Conservation (phyloP, 768 basidiomycete genomes). For the Kwoniella dejecticola region DNA sequence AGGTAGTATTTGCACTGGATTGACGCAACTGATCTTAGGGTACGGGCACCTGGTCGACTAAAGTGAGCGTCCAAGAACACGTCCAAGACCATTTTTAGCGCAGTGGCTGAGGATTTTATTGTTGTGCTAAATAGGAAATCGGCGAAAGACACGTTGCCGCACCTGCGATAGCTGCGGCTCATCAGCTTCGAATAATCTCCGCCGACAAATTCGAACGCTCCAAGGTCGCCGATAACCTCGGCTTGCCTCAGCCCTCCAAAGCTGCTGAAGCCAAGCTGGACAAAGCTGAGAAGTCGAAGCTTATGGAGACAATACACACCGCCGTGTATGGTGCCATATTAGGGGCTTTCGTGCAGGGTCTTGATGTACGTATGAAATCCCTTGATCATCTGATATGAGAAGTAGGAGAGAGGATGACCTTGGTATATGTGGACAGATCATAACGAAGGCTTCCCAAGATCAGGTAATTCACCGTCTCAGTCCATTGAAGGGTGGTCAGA, state of each 20-base stretch:
- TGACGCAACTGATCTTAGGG: conserved; percentile 19
- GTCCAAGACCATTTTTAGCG: no score
- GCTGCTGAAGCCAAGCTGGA: conserved; percentile 16
- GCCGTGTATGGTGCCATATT: conserved; percentile 52
- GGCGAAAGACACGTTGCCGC: conserved; percentile 52
- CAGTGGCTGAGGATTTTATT: no score
- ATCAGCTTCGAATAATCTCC: conserved; percentile 53
- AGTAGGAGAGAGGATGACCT: neutral
- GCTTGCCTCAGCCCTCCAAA: conserved; percentile 41
- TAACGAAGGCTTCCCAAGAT: conserved; percentile 48
- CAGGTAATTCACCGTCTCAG: conserved; percentile 22
- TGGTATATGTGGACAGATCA: conserved; percentile 32
- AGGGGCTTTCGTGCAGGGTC: conserved; percentile 52
- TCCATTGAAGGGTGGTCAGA: no score
- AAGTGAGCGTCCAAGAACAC: conserved; percentile 13
- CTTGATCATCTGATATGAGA: neutral
- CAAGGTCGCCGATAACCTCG: conserved; percentile 43
- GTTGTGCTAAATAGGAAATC: no score
- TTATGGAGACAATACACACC: conserved; percentile 42
- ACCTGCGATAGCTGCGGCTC: conserved; percentile 52
- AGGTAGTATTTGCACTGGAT: neutral
- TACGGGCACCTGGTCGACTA: conserved; percentile 52
- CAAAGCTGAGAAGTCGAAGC: conserved; percentile 25
- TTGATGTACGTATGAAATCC: conserved; percentile 37
- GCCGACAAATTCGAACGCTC: conserved; percentile 48